phyloP scores from a whole-genome alignment of 192 early-diverging fungal species.

The Mortierella antarctica region DNA sequence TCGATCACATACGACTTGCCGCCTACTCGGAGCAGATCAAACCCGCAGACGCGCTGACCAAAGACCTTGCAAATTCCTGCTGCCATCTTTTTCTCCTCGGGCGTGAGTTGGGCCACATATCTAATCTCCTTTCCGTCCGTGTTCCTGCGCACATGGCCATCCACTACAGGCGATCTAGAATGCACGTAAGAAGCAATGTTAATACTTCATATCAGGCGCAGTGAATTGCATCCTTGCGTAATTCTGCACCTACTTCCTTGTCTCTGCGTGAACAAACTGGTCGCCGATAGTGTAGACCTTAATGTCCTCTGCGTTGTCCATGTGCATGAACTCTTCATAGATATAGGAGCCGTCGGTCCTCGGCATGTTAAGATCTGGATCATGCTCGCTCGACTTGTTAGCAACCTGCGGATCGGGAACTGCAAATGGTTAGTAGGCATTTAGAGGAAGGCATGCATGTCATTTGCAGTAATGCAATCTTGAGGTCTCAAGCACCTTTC shows the following conservation, averaged over 20 bases:
- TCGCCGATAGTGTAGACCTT: constrained; percentile 96
- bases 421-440: not conserved
- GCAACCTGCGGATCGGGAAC: constrained; percentile 63
- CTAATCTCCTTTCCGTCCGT: constrained; percentile 97
- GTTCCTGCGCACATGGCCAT: constrained; percentile 92
- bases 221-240: not conserved
- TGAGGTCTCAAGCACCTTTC: constrained; percentile 65
- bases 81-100: constrained; percentile 84
- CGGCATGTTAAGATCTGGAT: constrained; percentile 69
- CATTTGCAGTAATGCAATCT: not conserved
- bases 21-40: constrained; percentile 86
- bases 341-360: constrained; percentile 85
- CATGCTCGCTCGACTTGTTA: constrained; percentile 95
- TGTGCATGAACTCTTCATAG: constrained; percentile 94
- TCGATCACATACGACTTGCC: constrained; percentile 92
- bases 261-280: constrained; percentile 90
- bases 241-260: constrained; percentile 73
- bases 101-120: constrained; percentile 82
- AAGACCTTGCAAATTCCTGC: constrained; percentile 78
- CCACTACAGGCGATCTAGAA: constrained; percentile 87
- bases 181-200: not conserved
- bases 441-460: not conserved
- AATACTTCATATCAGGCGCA: constrained; percentile 17
- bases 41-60: constrained; percentile 94
- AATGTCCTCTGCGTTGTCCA: constrained; percentile 94